Base-by-base conservation (phyloP, 129 eudicot genomes). In the Artemisia tridentata region DNA sequence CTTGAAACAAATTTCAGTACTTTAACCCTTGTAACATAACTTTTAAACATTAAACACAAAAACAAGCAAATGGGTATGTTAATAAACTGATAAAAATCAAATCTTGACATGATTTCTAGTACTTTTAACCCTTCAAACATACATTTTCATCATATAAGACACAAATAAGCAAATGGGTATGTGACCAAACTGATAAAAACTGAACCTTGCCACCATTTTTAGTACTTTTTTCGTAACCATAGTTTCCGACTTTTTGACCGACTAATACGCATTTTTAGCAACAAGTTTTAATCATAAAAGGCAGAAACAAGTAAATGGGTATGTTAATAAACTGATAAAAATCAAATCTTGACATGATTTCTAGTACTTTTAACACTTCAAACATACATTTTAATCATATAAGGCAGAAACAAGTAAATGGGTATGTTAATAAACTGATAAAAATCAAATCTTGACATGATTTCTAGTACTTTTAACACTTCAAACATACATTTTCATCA, bases 31-130 rank as follows among this genome's bases (percentile, higher is more conserved):
- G 41, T 64, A 75, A 55, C 67, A 65, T 18, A 65, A 41, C 19
- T 19, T 76, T 59, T 65, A 31, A 69, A 19, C 34, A 15, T 20
- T 11, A 77, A 77, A 69, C 38, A 70, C 29, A 16, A 12, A 76
- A 54, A 73, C 4, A 66, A 19, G 31, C 43, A 60, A 62, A 38
- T 57, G 70, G 67, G 75, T 66, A 31, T 20, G 50, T 63, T 10
- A n/a, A 65, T 1, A 63, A 84, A 69, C 15, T 23, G 41, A 63
- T 43, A 71, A 71, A 82, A 77, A 65, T 63, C 8, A 29, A 48
- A 69, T 50, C 50, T 54, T 61, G 51, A 57, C 3, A 55, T 18
- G 53, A 63, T 55, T 1, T 14, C 19, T 55, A 10, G 20, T 55
- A 55, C 21, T 7, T 55, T 55, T 15, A 7, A 55, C 60, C 21